Conservation (phyloP, 306 rosid genomes). For the Cicer cuneatum region DNA sequence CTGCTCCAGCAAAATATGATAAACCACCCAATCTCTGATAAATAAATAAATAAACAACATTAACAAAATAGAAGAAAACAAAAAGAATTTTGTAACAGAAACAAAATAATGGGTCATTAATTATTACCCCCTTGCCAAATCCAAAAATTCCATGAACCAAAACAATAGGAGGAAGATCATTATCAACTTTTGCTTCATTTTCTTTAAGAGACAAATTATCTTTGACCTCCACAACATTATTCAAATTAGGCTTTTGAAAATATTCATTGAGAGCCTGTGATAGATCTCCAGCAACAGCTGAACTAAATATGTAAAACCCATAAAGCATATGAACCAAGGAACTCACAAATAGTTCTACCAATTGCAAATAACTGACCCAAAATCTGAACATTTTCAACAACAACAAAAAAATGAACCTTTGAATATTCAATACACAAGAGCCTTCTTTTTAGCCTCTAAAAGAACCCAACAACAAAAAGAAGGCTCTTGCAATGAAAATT, state of each 20-base stretch:
- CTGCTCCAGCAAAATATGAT: conserved; percentile 96
- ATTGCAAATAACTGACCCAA: conserved; percentile 62
- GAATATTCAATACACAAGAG: conserved; percentile 24
- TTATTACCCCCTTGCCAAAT: conserved; percentile 89
- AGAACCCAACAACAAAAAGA: conserved; percentile 39
- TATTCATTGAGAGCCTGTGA: conserved; percentile 58
- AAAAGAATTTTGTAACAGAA: conserved; percentile 1
- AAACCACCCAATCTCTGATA: conserved; percentile 81
- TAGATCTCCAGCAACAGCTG: conserved; percentile 90
- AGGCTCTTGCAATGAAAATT: conserved; percentile 45
- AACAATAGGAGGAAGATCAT: conserved; percentile 82
- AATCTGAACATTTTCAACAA: conserved; percentile 63
- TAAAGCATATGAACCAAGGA: conserved; percentile 75
- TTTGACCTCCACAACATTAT: conserved; percentile 45
- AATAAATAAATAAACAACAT: conserved; percentile 15
- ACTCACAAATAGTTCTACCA: conserved; percentile 75
- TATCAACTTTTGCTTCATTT: conserved; percentile 10
- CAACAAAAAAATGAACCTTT: background rate
- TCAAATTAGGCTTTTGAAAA: conserved; percentile 49
- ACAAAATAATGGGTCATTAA: background rate
- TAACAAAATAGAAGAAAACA: background rate
- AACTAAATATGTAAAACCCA: conserved; percentile 85
- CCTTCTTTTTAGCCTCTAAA: conserved; percentile 39
- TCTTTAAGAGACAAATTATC: background rate
- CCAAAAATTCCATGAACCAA: conserved; percentile 97